Evolutionary conservation across 164 flowering plant species (phyloP), one percentile per base, ranked within the genome.

Genomic region (Liriodendron chinense): DNA sequence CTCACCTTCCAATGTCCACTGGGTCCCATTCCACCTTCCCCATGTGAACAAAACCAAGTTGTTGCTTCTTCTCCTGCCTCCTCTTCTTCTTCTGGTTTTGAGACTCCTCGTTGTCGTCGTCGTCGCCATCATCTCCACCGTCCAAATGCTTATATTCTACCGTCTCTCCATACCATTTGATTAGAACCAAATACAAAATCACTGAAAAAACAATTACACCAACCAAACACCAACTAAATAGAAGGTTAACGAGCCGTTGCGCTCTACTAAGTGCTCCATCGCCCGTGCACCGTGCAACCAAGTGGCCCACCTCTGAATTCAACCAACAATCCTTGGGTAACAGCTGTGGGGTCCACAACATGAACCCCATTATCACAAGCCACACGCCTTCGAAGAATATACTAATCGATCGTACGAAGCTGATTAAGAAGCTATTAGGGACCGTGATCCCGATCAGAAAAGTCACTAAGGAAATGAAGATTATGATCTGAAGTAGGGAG

Each of bases 341-440:
- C 23, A 90, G 76, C 8, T 28, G 68, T 0, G 98, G 98, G 0
- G 89, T 91, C 93, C 93, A 94, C n/a, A 94, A 84, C 89, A 86
- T 81, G 74, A 85, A 79, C 23, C 97, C 98, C 92, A 86, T 89
- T 62, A 88, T 68, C 28, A 87, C 83, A 9, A 91, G 75, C 97
- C 98, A 94, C 22, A 86, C 66, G 1, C 97, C 98, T 81, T 91
- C 94, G 73, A 87, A 89, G 1, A 85, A 0, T 23, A 94, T 87
- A 72, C 94, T 87, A 0, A 86, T 16, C 0, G 97, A 92, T 81
- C 97, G 82, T 5, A 90, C 84, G 75, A 88, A 92, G 73, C 92
- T 87, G 12, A 89, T 75, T 69, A 88, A 47, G 84, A 92, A 94
- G 66, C 88, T 92, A 14, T 75, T 80, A 0, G 87, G 86, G 9